These are phyloP conservation scores for Musa acuminata DNA, from an alignment of 176 grass and related monocot genomes.

Conservation along the genomic window DNA sequence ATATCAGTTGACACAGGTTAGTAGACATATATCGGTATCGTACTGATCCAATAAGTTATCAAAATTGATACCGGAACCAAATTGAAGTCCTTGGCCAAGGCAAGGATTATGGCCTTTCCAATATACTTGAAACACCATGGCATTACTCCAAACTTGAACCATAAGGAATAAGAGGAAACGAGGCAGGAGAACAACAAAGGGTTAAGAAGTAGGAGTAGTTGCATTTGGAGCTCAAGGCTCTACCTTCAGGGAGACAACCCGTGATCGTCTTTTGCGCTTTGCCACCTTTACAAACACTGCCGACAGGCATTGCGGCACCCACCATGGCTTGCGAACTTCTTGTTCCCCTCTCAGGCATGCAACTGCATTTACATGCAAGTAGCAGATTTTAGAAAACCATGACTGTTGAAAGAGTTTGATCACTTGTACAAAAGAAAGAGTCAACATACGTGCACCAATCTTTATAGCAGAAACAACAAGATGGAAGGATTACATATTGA, in stretches of 20 bases:
- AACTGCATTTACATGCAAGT: conserved; percentile 50
- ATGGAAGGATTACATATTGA: too few species aligned
- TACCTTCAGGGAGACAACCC: conserved; percentile 90
- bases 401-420: not conserved
- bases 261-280: conserved; percentile 71
- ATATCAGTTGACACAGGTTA: too few species aligned
- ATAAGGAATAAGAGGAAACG: conserved; percentile 23
- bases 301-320: conserved; percentile 69
- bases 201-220: not conserved
- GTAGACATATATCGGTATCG: too few species aligned
- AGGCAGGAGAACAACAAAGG: not conserved
- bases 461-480: too few species aligned
- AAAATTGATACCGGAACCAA: too few species aligned
- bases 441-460: too few species aligned
- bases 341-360: conserved; percentile 94
- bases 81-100: too few species aligned
- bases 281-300: conserved; percentile 65
- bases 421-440: too few species aligned
- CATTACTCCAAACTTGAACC: not conserved
- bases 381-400: conserved; percentile 1
- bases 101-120: too few species aligned
- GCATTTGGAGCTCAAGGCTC: conserved; percentile 34
- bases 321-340: conserved; percentile 95
- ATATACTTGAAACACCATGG: not conserved
- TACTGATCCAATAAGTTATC: too few species aligned